Evolutionary conservation across 257 asterid species (phyloP), one percentile per base, ranked within the genome.

Genomic region (Lithospermum erythrorhizon): DNA sequence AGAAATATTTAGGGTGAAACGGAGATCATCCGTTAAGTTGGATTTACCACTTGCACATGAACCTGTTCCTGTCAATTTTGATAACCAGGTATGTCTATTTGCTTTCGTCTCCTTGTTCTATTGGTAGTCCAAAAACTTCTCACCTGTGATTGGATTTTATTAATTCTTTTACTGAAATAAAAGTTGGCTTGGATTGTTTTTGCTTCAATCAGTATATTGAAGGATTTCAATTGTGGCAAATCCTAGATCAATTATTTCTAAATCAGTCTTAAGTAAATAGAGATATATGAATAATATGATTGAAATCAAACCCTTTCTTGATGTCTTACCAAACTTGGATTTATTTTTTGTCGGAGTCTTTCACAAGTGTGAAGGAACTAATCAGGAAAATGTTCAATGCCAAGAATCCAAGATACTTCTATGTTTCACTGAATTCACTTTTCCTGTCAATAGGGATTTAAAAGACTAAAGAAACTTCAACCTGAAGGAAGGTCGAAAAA

Each of bases 1-100:
- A 58, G 96, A 86, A 74, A 76, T 81, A 61, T 91, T 91, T 69
- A 72, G 98, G 70, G 98, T 91, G 59, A 91, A 88, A 78, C 71
- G 96, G 55, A 76, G 94, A 49, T 78, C 94, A 63, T 73, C 83
- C 29, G 72, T 67, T 24, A 89, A 80, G 79, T 69, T 77, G 66
- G 94, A 81, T 35, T 79, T 63, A 60, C 80, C 72, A 71, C 75
- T 65, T 67, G 71, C 55, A 55, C 75, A 63, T 9, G 80, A 73
- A 75, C 57, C 79, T 55, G 19, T 37, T 16, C 62, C 82, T 76
- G 64, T 58, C 60, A 78, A 73, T 61, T 64, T 73, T 32, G 86
- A 79, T 29, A 81, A 66, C 32, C 95, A 85, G 95, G 98, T 90
- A 82, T 27, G 17, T 21, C 24, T 19, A 65, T 35, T 57, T 58